Conservation (phyloP, 768 basidiomycete genomes). For the Pluteus cervinus region DNA sequence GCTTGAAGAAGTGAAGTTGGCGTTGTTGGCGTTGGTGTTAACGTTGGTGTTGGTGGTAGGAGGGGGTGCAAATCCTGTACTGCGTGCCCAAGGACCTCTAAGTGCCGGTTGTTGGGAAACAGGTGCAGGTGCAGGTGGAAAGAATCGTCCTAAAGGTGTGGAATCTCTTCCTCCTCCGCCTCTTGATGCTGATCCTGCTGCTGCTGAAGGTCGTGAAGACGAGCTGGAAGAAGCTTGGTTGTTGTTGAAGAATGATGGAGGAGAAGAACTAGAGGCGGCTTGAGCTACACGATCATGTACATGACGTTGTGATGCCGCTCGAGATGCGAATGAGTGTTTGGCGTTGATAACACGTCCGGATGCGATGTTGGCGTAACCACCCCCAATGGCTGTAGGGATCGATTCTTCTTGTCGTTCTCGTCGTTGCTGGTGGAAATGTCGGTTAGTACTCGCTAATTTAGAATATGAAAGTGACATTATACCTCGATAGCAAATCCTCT, state of each 20-base stretch:
- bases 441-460: no score
- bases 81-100: conserved; percentile 59
- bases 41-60: no score
- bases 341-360: conserved; percentile 81
- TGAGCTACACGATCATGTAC: conserved; percentile 86
- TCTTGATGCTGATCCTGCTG: conserved; percentile 5
- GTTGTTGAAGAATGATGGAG: conserved; percentile 12
- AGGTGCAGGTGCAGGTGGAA: conserved; percentile 18
- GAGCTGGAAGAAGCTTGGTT: conserved; percentile 21
- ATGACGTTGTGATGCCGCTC: conserved; percentile 56
- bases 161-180: background rate
- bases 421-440: conserved; percentile 71
- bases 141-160: background rate
- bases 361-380: conserved; percentile 73
- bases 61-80: no score
- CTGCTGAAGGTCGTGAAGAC: conserved; percentile 19
- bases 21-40: conserved; percentile 15
- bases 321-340: conserved; percentile 64
- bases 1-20: conserved; percentile 13
- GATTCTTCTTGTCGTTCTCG: conserved; percentile 82
- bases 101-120: conserved; percentile 39
- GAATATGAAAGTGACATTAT: no score
- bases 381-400: conserved; percentile 48
- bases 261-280: conserved; percentile 49
- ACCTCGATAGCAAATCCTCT: conserved; percentile 84